Evolutionary conservation across 768 basidiomycete genomes (phyloP), one percentile per base, ranked within the genome.

Genomic region (Pilatotrama ljubarskyi): DNA sequence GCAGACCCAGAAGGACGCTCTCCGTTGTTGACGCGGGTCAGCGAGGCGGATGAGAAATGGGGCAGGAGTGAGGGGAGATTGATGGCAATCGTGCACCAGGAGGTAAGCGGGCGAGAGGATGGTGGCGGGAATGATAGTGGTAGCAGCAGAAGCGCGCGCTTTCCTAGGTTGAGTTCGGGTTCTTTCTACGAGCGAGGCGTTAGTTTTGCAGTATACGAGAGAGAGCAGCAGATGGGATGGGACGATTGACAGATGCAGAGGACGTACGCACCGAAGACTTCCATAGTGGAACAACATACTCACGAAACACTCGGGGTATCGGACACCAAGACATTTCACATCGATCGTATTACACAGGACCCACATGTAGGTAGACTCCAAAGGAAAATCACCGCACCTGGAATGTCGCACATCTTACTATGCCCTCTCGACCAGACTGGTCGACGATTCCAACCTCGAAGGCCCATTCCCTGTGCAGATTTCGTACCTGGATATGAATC

Each of bases 371-470:
- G 49, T 52, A 37, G 24, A 55, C 15, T 32, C 51, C 29, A 29
- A 58, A 57, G 22, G 29, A 57, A 38, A 56, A 48, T 54, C 41
- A 43, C 22, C 58, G 41, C 63, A 93, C 91, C 87, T 92, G 91
- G 64, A 93, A 93, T 6, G 91, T 92, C 22, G 90, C 90, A 64
- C 85, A 81, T 35, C 90, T 78, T 36, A 91, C 69, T 51, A 82
- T 71, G 2, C 91, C 90, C 62, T 76, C 76, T 58, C 81, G 77
- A 14, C 85, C 84, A 13, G 72, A 70, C 55, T 79, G 80, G 75
- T 93, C 91, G 54, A 85, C 82, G 26, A 93, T 66, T 6, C 90
- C 90, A 17, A 91, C 78, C 73, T 92, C 90, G 62, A 92, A 84
- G 15, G 85, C 80, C 87, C 88, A 91, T 61, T 85, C 83, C 56